Evolutionary conservation across 75 land plant genomes (phyloP).

Genomic region (Ceratopteris richardii): DNA sequence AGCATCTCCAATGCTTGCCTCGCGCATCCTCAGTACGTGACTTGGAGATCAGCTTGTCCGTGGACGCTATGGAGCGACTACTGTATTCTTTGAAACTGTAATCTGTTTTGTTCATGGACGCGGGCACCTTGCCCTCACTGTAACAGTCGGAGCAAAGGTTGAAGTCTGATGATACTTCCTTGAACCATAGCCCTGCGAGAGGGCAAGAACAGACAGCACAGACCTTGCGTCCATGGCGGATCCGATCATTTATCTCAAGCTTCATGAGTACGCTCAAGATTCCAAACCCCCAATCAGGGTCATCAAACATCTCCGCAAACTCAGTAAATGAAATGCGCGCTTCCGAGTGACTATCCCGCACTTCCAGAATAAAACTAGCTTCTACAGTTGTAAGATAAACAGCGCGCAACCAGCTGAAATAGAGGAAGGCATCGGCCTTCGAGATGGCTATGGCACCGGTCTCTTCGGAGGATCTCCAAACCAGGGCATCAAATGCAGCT

Average conservation of each 20-base stretch:
- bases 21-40: no score
- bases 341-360: slow-evolving; percentile 41
- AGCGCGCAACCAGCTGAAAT: slow-evolving; percentile 67
- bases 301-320: slow-evolving; percentile 85
- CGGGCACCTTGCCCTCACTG: slow-evolving; percentile 89
- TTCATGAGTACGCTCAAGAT: slow-evolving; percentile 60
- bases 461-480: slow-evolving; percentile 44
- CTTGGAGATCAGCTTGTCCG: no score
- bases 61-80: slow-evolving; percentile 52
- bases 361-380: slow-evolving; percentile 46
- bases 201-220: slow-evolving; percentile 76
- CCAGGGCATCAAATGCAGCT: slow-evolving; percentile 69
- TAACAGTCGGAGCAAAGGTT: slow-evolving; percentile 78
- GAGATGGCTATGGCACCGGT: slow-evolving; percentile 45
- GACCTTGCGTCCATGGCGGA: slow-evolving; percentile 49
- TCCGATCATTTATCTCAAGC: slow-evolving; percentile 71
- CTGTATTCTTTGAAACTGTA: slow-evolving; percentile 82
- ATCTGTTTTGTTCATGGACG: slow-evolving; percentile 22
- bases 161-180: slow-evolving; percentile 55
- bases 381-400: slow-evolving; percentile 59
- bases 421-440: slow-evolving; percentile 43
- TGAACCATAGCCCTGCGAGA: slow-evolving; percentile 74
- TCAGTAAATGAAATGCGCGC: slow-evolving; percentile 46
- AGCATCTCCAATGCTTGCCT: no score
- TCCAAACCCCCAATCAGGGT: slow-evolving; percentile 91